These are phyloP conservation scores for Abrus pulchellus DNA, from an alignment of 306 rosid genomes.

Conservation along the genomic window DNA sequence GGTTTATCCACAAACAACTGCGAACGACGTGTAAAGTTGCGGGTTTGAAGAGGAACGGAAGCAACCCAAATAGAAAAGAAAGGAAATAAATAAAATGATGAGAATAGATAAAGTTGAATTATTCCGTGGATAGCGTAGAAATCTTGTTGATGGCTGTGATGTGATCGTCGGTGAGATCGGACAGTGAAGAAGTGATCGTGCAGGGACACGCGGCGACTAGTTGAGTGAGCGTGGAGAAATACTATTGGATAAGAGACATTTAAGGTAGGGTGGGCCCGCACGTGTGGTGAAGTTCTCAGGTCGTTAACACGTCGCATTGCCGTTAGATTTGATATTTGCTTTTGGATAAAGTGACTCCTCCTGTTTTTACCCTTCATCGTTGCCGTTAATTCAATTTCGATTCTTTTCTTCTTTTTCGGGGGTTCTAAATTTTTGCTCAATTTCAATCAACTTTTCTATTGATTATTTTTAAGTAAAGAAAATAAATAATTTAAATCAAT, in stretches of 20 bases:
- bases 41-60: slow-evolving; percentile 19
- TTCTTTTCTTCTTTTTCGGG: background rate
- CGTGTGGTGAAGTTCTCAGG: slow-evolving; percentile 12
- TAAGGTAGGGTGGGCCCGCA: slow-evolving; percentile 17
- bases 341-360: slow-evolving; percentile 43
- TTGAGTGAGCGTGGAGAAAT: background rate
- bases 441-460: too few relatives aligned
- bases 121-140: background rate
- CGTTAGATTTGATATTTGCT: background rate
- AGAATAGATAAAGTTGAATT: slow-evolving; percentile 41
- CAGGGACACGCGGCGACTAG: background rate
- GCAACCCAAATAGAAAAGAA: background rate
- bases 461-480: too few relatives aligned
- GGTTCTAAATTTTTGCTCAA: too few relatives aligned
- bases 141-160: slow-evolving; percentile 32
- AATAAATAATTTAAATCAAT: too few relatives aligned
- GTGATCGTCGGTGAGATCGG: slow-evolving; percentile 28
- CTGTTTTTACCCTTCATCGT: slow-evolving; percentile 29
- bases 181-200: slow-evolving; percentile 10
- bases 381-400: slow-evolving; percentile 7
- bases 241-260: slow-evolving; percentile 45
- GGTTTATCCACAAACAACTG: slow-evolving; percentile 51
- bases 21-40: slow-evolving; percentile 38
- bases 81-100: background rate
- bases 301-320: slow-evolving; percentile 40